Base-by-base conservation (phyloP, 208 protist genomes). In the Endotrypanum monterogeii region DNA sequence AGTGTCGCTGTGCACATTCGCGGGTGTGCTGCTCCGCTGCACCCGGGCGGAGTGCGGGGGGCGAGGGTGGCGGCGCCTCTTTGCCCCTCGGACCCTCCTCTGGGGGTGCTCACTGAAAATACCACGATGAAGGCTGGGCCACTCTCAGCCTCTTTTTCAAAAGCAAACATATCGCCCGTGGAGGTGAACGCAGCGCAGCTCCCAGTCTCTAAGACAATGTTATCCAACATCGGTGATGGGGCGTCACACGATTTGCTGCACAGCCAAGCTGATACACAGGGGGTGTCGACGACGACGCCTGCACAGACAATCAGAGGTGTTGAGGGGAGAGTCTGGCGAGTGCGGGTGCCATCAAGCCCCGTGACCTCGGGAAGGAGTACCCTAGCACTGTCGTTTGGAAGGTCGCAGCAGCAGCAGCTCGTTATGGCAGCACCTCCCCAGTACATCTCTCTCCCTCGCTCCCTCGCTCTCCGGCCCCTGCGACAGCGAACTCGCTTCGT, bases 401-500 rank as follows among this genome's bases (percentile, higher is more conserved):
- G 12, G 32, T 41, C 57, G 57, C 57, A 62, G 16, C 57, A 62
- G 28, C 57, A 62, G 30, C 57, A 37, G 30, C 39, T 11, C n/a
- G 9, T 7, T 14, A 23, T 58, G 18, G 51, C 16, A 20, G 18
- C 28, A 62, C 32, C 57, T 20, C 57, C 32, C 57, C 30, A 60
- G 46, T 54, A 60, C 58, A 30, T 68, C 8, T 12, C 9, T 50
- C 74, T 89, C 4, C 89, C 85, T 28, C 75, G 89, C 39, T 82
- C 78, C 0, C 51, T 94, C 12, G 74, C 79, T 23, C 80, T 94
- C 30, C 83, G 84, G 5, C 83, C 86, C 1, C 72, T 94, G 32
- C 83, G 82, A n/a, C 57, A 50, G 5, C 85, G 85, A 14, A 94
- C 89, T 14, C 85, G 85, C 14, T 78, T 94, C 39, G 79, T 81